Base-by-base conservation (phyloP, 2,329 filamentous ascomycete genomes). In the Scedosporium apiospermum region DNA sequence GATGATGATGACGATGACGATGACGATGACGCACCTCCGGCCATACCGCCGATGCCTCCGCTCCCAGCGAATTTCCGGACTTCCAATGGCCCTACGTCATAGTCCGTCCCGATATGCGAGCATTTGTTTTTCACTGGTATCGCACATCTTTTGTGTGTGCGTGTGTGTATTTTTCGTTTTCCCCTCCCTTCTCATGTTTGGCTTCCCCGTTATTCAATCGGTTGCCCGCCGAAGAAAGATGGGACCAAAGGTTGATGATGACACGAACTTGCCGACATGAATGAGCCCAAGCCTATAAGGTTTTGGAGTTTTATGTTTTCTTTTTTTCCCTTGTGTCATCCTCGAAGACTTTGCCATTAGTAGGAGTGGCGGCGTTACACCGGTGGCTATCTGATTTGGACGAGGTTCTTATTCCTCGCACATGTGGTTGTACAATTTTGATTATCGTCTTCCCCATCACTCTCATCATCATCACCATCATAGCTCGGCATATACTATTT, bases 1-100 rank as follows among this genome's bases (percentile, higher is more conserved):
- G 85, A 84, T 51, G 85, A 86, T 55, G 84, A 85, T 14, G 82
- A 83, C 2, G 84, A 85, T 41, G 83, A 84, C 7, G 80, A 82
- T 0, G 83, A 83, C 7, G 73, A 74, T 4, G 71, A 70, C 6
- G 71, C 70, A 7, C 66, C 73, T 62, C 76, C 18, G 2, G 44
- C 77, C 18, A 70, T 76, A 57, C 81, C 81, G n/a, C 69, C 73
- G 53, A 65, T 83, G 60, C 79, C 80, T 34, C 18, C 44, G 10
- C 53, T 60, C 18, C 62, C 57, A n/a, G 23, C 21, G 23, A 27
- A 44, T 38, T 62, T 34, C 21, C 61, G 34, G 49, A 10, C 26
- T 9, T 41, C 53, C 26, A 62, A 62, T 41, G 61, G 61, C 14
- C 57, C 60, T 12, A 38, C 34, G 18, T 57, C 27, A 57, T 58